Percentiles rank a stretch among this genome's conserved stretches.
Evolutionary conservation across 2,329 filamentous ascomycete species (phyloP).

Genomic region (Penicillium capsulatum): DNA sequence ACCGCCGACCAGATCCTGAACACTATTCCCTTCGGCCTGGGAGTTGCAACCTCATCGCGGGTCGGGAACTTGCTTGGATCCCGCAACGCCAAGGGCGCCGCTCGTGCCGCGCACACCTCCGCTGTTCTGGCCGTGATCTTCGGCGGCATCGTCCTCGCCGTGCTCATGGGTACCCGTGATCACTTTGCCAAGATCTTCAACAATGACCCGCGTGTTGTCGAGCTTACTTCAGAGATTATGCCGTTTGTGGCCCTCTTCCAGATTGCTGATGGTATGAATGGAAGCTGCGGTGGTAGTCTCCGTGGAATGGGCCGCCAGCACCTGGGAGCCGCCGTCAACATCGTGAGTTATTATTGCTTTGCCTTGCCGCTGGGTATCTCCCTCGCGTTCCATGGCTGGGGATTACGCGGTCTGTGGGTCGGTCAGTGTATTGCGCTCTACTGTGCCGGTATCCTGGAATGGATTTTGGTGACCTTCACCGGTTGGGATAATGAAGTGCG

Average conservation of each 20-base stretch:
- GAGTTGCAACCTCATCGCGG: constrained; percentile 72
- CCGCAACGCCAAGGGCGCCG: constrained; percentile 60
- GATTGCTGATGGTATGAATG: constrained; percentile 82
- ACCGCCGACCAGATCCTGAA: constrained; percentile 80
- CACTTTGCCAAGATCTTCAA: constrained; percentile 78
- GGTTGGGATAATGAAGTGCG: constrained; percentile 71
- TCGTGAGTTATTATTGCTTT: constrained; percentile 77
- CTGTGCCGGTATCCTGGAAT: constrained; percentile 72
- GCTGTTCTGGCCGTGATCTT: constrained; percentile 68
- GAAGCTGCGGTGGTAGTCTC: constrained; percentile 74
- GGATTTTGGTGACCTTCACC: constrained; percentile 72
- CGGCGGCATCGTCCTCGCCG: constrained; percentile 61
- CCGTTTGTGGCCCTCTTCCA: constrained; percentile 86
- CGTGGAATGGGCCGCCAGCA: constrained; percentile 84
- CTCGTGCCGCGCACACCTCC: constrained; percentile 68
- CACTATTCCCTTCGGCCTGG: constrained; percentile 81
- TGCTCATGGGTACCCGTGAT: constrained; percentile 67
- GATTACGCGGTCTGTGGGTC: constrained; percentile 73
- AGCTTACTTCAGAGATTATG: constrained; percentile 72
- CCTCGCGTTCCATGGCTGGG: constrained; percentile 79
- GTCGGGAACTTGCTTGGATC: constrained; percentile 77
- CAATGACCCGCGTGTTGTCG: constrained; percentile 66
- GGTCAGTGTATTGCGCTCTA: constrained; percentile 79
- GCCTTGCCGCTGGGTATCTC: constrained; percentile 78
- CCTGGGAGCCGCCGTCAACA: constrained; percentile 75